Evolutionary conservation across 2,329 filamentous ascomycete species (phyloP), one percentile per base, ranked within the genome.

Genomic region (Acephala macrosclerotiorum): DNA sequence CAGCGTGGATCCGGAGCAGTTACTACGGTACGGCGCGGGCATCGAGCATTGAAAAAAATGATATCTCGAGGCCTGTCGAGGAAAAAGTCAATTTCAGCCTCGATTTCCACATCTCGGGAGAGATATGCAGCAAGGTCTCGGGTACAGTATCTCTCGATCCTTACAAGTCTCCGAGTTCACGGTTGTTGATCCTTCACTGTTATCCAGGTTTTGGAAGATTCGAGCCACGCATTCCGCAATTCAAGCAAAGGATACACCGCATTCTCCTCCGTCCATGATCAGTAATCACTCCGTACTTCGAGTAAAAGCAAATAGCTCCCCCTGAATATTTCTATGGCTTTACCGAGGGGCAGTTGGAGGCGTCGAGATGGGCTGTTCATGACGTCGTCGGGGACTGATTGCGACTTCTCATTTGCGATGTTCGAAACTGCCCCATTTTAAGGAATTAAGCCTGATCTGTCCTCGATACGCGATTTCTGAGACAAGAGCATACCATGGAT

Each of bases 71-170:
- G n/a, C 14, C 16, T 18, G n/a, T 42, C 40, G 16, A 42, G 40
- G 18, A 42, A n/a, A 42, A n/a, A 18, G 6, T 49, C n/a, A 49
- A 11, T n/a, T 25, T 49, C 45, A 49, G 45, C 45, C 45, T 49
- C 45, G n/a, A 49, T 11, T 18, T 22, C 45, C 45, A 49, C 40
- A 42, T 42, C 29, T 33, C 40, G 12, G 40, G 16, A 42, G 40
- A 42, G n/a, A 49, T 49, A 49, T 49, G 45, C 45, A 49, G 45
- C 6, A 25, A 6, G n/a, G 45, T 49, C 45, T 49, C 45, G 45
- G 45, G 20, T 49, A 49, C 4, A 33, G 18, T 25, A 18, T 47
- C 45, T 11, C 45, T 49, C 20, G 45, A 22, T 49, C 45, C 45
- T 22, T 22, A 22, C 20, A 18, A 5, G n/a, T 12, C 11, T 22